Evolutionary conservation across 2,329 filamentous ascomycete genomes (phyloP), one percentile per base, ranked within the genome.

Genomic region (Fusarium poae): DNA sequence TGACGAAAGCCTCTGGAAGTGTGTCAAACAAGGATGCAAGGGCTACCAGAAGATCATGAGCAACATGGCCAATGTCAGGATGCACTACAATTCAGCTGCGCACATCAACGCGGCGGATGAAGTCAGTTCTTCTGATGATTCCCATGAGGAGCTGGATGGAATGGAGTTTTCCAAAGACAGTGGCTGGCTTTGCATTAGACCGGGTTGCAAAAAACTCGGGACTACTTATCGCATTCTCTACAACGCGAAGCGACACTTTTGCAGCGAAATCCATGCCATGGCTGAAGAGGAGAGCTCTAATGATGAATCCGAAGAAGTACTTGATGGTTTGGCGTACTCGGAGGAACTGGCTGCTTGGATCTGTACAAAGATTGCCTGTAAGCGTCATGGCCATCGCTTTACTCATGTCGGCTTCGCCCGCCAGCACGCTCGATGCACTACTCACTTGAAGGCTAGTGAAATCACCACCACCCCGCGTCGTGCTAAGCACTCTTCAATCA

Each of bases 11-110:
- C 39, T 34, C 15, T 69, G 61, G 65, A 68, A 39, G n/a, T 68
- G 66, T 13, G 30, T 27, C 30, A 68, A 62, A 6, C 48, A 34
- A 16, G 66, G 66, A 2, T 69, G 66, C 30, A 69, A 45, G 21
- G 44, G 62, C 3, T 66, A 53, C 9, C 23, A 37, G 25, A 42
- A 43, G 18, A 18, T 45, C 20, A 57, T 68, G 6, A 51, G 18
- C 10, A 25, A 9, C 5, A 5, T 21, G 1, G 11, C 25, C 1
- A 68, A 68, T 8, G 61, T 43, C 16, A 52, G 23, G 7, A 11
- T 18, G 13, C 65, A 68, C 46, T 49, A 13, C 50, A 39, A 21
- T 25, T 66, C 65, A 1, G 20, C 48, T 15, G 23, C 35, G 16
- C 62, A 65, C 15, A 13, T 48, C 21, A 53, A n/a, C n/a, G 62